Evolutionary conservation across 2,329 filamentous ascomycete genomes (phyloP), one percentile per base, ranked within the genome.

Genomic region (Neurospora sp.): DNA sequence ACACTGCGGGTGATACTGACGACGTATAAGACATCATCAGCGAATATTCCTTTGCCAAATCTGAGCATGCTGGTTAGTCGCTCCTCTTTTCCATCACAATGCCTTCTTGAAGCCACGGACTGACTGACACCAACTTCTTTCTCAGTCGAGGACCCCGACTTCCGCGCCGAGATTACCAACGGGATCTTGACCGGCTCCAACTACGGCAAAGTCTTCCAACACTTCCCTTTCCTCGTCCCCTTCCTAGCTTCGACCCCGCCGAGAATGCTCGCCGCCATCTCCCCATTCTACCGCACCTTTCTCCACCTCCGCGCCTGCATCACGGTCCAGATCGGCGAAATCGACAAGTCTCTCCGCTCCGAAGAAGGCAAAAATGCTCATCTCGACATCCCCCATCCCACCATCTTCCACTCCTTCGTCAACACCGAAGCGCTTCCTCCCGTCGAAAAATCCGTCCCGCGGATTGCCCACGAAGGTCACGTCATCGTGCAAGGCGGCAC

Each of bases 241-340:
- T 71, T 81, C 8, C 76, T 81, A 1, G 41, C 41, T 19, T 46
- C 70, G 79, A 79, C 82, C 17, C 80, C 80, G 1, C 78, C 81
- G 70, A 75, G 74, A 1, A 71, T 81, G 37, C 80, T 79, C 19
- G 76, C 76, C 68, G 68, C 69, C 38, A 74, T 75, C 39, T 73
- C 72, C 2, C 66, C 72, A 74, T 79, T 78, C 67, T 81, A 79
- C 79, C 74, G 75, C 33, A 78, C 78, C 15, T 81, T 80, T 82
- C 70, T 79, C 77, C 72, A 80, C 81, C 77, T 46, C n/a, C 80
- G 81, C 72, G 77, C 79, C 36, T 78, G 79, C 38, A 79, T 82
- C 36, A 74, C 78, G 12, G 71, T 76, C 4, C 78, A 80, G 12
- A 80, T 82, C 67, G 72, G 75, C 19, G 77, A 76, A 28, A 79